Conservation (phyloP, 169 alveolate genomes). For the Babesia ovata region DNA sequence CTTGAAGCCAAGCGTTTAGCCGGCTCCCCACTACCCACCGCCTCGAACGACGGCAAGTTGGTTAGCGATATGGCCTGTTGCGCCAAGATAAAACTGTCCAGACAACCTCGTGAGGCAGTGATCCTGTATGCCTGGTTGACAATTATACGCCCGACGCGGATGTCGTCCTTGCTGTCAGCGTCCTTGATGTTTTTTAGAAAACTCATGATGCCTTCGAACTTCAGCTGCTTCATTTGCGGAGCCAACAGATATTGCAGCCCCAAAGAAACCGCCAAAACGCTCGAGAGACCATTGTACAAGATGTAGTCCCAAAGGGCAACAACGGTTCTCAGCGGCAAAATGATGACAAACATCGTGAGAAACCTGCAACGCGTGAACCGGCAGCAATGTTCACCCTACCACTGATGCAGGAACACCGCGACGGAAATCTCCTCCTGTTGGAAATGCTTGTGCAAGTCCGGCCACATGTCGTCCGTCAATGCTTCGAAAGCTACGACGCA, state of each 20-base stretch:
- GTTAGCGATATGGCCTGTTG: conserved; percentile 19
- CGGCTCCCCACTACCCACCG: background rate
- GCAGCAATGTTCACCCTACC: conserved; percentile 39
- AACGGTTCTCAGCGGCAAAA: conserved; percentile 76
- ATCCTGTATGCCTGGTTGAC: conserved; percentile 68
- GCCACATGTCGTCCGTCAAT: conserved; percentile 59
- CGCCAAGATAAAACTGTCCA: conserved; percentile 26
- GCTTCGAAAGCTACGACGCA: conserved; percentile 64
- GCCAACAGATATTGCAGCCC: conserved; percentile 49
- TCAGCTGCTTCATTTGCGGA: conserved; percentile 63
- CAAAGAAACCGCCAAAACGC: conserved; percentile 60
- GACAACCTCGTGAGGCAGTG: conserved; percentile 11
- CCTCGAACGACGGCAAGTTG: background rate
- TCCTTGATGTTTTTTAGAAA: conserved; percentile 57
- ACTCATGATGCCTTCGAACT: conserved; percentile 61
- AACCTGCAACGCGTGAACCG: conserved; percentile 39
- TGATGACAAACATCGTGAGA: conserved; percentile 74
- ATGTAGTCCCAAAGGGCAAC: conserved; percentile 78
- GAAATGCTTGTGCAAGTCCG: conserved; percentile 70
- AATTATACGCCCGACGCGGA: conserved; percentile 57
- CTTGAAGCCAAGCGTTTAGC: background rate
- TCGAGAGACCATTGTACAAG: conserved; percentile 62
- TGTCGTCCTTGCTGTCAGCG: conserved; percentile 68
- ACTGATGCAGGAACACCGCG: conserved; percentile 76
- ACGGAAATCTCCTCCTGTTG: conserved; percentile 74